Evolutionary conservation across 164 flowering plant genomes (phyloP).

Genomic region (Protea cynaroides): DNA sequence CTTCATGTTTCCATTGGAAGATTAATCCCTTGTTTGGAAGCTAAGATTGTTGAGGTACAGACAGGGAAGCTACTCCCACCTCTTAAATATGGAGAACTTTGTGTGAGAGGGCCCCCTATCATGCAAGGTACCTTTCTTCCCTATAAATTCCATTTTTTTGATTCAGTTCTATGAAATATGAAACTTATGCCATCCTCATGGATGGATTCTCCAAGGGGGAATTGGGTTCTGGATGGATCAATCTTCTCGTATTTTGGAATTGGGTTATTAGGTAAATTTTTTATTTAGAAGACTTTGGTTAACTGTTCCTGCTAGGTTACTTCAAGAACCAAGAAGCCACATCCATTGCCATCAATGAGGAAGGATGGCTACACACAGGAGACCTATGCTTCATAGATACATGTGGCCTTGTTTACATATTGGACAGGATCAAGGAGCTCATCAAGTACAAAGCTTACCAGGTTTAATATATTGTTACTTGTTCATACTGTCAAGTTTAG

Average conservation of each 20-base stretch:
- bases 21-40: conserved; percentile 13
- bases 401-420: conserved; percentile 20
- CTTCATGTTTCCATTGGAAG: conserved; percentile 11
- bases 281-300: too few relatives aligned
- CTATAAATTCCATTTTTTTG: too few relatives aligned
- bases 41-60: conserved; percentile 21
- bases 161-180: too few relatives aligned
- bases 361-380: conserved; percentile 33
- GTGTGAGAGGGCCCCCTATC: conserved; percentile 26
- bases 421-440: conserved; percentile 30
- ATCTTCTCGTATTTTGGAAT: too few relatives aligned
- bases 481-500: too few relatives aligned
- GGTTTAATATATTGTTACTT: conserved; percentile 11
- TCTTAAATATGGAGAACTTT: conserved; percentile 21
- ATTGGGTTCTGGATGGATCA: too few relatives aligned
- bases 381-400: conserved; percentile 25
- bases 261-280: too few relatives aligned
- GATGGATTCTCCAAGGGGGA: too few relatives aligned
- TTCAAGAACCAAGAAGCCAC: conserved; percentile 21
- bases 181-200: too few relatives aligned
- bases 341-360: conserved; percentile 14
- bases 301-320: conserved; percentile 18
- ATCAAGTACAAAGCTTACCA: conserved; percentile 34
- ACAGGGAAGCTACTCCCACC: conserved; percentile 22
- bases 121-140: conserved; percentile 21